phyloP scores from a whole-genome alignment of 352 stramenopile genomes.

The Pythium dissimile region DNA sequence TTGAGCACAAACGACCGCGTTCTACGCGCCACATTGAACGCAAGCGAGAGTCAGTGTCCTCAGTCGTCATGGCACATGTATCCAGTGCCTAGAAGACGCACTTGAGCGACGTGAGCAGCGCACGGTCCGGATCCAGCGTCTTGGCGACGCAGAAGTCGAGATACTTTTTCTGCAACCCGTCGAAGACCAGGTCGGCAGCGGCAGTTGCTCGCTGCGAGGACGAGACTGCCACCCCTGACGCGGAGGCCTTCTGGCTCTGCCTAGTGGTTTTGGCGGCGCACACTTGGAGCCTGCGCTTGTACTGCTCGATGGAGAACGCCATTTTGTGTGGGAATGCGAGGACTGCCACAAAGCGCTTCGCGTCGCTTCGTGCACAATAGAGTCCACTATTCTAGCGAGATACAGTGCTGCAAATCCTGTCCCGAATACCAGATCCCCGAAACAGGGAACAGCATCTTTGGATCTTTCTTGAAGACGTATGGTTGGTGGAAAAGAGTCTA shows the following conservation, averaged over 20 bases:
- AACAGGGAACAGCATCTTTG: slow-evolving; percentile 20
- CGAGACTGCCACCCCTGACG: not conserved
- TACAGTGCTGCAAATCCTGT: slow-evolving; percentile 3
- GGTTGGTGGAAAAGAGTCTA: slow-evolving; percentile 10
- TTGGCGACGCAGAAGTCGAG: slow-evolving; percentile 55
- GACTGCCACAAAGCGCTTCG: not conserved
- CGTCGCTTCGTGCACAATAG: slow-evolving; percentile 5
- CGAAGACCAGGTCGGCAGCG: slow-evolving; percentile 14
- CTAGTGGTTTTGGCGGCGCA: slow-evolving; percentile 21
- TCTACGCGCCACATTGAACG: slow-evolving; percentile 3
- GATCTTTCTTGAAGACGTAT: slow-evolving; percentile 2
- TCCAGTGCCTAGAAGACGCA: slow-evolving; percentile 17
- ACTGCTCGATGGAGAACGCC: slow-evolving; percentile 55
- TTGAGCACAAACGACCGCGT: slow-evolving; percentile 29
- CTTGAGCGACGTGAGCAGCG: slow-evolving; percentile 38
- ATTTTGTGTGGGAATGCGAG: slow-evolving; percentile 1
- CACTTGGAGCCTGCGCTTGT: slow-evolving; percentile 56
- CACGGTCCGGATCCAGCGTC: slow-evolving; percentile 41
- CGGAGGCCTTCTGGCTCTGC: not conserved
- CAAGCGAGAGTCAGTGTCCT: not conserved
- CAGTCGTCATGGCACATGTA: not conserved
- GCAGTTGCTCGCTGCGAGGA: not conserved
- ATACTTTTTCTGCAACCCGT: slow-evolving; percentile 42
- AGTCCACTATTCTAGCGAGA: slow-evolving; percentile 1
- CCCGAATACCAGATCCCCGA: not conserved